Base-by-base conservation (phyloP, 2,329 filamentous ascomycete species). In the Fusarium acutatum region DNA sequence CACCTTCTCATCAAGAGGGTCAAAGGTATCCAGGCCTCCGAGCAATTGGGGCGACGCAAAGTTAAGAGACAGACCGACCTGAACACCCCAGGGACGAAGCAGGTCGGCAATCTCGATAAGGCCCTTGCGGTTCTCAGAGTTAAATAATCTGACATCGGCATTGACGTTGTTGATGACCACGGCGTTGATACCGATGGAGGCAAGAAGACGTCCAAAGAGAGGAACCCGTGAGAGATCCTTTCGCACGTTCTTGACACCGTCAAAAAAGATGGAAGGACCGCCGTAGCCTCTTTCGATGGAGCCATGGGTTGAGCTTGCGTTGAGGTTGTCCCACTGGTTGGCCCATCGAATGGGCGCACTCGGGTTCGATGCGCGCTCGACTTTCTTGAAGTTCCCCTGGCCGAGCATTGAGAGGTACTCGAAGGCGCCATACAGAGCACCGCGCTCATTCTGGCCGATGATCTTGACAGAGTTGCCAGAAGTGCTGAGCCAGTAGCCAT, bases 91-190 rank as follows among this genome's bases (percentile, higher is more conserved):
- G 0, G 92, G 91, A 7, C 92, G 86, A 80, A 93, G 89, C 6
- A 84, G 85, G 75, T 93, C 88, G 3, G 92, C 91, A 43, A 94
- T 88, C 43, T 88, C 83, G 6, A 83, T 86, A 2, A 94, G 79
- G 0, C 92, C 91, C 17, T 88, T 85, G 60, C 93, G 84, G 72
- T 93, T 93, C 11, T 64, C 58, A 3, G 72, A 20, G 81, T 80
- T 89, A 15, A 93, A 82, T 1, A 92, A 82, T 1, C 84, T 84
- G 5, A 87, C 83, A 74, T 93, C 90, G 9, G 92, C 91, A 74
- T 94, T 94, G 76, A 93, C 92, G 65, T 94, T 94, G 82, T 93
- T 94, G 75, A 93, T 84, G 7, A 93, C 82, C 15, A 92, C 84
- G 1, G 86, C 92, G 71, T 94, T 94, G 73, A 94, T 81, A 20